Evolutionary conservation across 2,329 filamentous ascomycete genomes (phyloP), one percentile per base, ranked within the genome.

Genomic region (Aureobasidium subglaciale): DNA sequence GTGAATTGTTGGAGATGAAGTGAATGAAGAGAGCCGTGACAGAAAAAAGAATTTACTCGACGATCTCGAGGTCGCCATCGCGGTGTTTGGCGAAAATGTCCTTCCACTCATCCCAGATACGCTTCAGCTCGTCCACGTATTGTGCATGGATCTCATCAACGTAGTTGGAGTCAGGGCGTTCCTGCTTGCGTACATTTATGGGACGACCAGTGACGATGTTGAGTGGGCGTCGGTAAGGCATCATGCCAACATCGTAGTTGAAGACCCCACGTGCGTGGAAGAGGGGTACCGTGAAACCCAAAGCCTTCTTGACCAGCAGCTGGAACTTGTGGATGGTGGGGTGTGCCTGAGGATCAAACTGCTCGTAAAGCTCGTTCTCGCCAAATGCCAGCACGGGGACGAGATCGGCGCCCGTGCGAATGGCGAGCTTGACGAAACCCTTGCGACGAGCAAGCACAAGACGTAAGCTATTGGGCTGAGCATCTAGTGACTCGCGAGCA

Each of bases 221-320:
- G 58, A 99, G 76, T 10, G 90, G 86, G 49, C 85, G 79, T 11
- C 93, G 84, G 70, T 96, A 97, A 0, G 93, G 93, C 88, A 97
- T 90, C 64, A 97, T 75, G 4, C 93, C 93, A 13, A 96, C 89
- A 69, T 99, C 93, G 68, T 99, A 97, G 71, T 99, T 99, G 74
- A 97, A 96, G 37, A 97, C 85, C 11, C 92, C 65, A 24, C 91
- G 76, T 2, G 91, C 92, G 69, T 96, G 90, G 64, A 96, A 87
- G 25, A 95, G 80, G 1, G 93, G 91, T 10, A 97, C 79, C 0
- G 93, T 97, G 65, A 96, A 99, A 50, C 95, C 95, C 77, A 95
- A 84, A 5, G 87, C 76, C 63, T 86, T 87, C 72, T 97, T 92
- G 56, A 95, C 75, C 25, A 90, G 73, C 74, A 96, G 83, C 72